A percentile compares a stretch with the other conserved stretches of the same genome.
phyloP scores from a whole-genome alignment of 2,329 filamentous ascomycete species.

The Penicillium vulpinum region DNA sequence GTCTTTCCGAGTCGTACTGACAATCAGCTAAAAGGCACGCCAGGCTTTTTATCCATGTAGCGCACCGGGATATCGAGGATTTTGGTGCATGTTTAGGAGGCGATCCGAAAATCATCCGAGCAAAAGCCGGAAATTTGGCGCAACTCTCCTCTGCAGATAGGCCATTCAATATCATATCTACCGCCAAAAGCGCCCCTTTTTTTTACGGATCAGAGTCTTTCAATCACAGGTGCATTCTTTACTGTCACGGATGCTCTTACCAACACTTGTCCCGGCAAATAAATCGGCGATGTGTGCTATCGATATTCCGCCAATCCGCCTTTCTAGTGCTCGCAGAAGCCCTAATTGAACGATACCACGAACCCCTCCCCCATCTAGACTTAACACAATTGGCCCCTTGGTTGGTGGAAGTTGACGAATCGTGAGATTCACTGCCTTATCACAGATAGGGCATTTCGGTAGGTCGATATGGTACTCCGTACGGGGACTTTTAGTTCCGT shows the following conservation, averaged over 20 bases:
- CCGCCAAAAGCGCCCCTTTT: slow-evolving; percentile 12
- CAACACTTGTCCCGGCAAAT: slow-evolving; percentile 19
- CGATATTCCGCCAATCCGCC: slow-evolving; percentile 8
- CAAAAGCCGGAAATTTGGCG: slow-evolving; percentile 18
- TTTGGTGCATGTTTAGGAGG: too few species aligned
- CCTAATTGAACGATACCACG: slow-evolving; percentile 20
- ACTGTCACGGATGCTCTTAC: slow-evolving; percentile 10
- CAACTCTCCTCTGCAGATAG: slow-evolving; percentile 11
- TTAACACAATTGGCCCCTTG: slow-evolving; percentile 17
- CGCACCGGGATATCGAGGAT: too few species aligned
- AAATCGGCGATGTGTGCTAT: slow-evolving; percentile 9
- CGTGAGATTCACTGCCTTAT: background rate
- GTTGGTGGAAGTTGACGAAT: slow-evolving; percentile 21
- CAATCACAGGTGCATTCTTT: too few species aligned
- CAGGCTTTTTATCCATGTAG: too few species aligned
- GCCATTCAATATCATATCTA: slow-evolving; percentile 16
- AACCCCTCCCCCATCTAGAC: slow-evolving; percentile 21
- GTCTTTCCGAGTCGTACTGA: slow-evolving; percentile 12
- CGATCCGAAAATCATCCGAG: slow-evolving; percentile 12
- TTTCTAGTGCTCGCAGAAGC: slow-evolving; percentile 17
- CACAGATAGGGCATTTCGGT: slow-evolving; percentile 9
- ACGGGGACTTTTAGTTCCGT: background rate
- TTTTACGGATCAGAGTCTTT: too few species aligned
- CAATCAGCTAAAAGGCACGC: slow-evolving; percentile 1
- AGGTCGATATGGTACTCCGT: slow-evolving; percentile 12